These are phyloP conservation scores for Strigomonas culicis DNA, from an alignment of 208 protist species.

Conservation along the genomic window DNA sequence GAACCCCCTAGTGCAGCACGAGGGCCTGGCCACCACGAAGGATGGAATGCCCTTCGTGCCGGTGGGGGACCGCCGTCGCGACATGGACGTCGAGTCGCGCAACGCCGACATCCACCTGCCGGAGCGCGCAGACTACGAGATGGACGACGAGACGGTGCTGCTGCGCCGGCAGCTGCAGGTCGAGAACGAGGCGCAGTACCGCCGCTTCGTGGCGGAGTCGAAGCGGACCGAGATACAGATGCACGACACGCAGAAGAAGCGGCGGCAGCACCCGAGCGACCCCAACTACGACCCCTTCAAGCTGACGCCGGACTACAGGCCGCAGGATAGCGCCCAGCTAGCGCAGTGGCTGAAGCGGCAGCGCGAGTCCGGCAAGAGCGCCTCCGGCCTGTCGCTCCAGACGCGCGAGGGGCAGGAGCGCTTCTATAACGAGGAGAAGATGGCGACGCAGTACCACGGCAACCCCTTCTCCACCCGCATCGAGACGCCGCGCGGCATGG, in stretches of 20 bases:
- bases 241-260: slow-evolving; percentile 67
- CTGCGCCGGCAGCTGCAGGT: slow-evolving; percentile 84
- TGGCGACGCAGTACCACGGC: slow-evolving; percentile 88
- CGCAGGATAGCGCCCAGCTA: slow-evolving; percentile 75
- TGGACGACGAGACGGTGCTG: slow-evolving; percentile 76
- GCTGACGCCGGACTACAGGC: slow-evolving; percentile 78
- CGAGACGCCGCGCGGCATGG: slow-evolving; percentile 69
- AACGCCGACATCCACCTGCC: slow-evolving; percentile 60
- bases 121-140: slow-evolving; percentile 66
- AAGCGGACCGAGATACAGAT: slow-evolving; percentile 60
- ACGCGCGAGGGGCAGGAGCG: slow-evolving; percentile 82
- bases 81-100: slow-evolving; percentile 66
- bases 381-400: slow-evolving; percentile 68
- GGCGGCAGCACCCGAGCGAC: slow-evolving; percentile 76
- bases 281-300: slow-evolving; percentile 88
- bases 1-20: slow-evolving; percentile 31
- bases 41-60: slow-evolving; percentile 71
- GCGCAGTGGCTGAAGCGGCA: slow-evolving; percentile 88
- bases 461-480: slow-evolving; percentile 84
- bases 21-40: slow-evolving; percentile 50
- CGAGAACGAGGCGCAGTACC: slow-evolving; percentile 85
- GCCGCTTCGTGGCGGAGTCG: slow-evolving; percentile 79
- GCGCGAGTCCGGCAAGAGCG: slow-evolving; percentile 73
- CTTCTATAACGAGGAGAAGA: slow-evolving; percentile 92
- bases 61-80: slow-evolving; percentile 40